Base-by-base conservation (phyloP, 495 filamentous ascomycete species). In the Penicillium taxi region DNA sequence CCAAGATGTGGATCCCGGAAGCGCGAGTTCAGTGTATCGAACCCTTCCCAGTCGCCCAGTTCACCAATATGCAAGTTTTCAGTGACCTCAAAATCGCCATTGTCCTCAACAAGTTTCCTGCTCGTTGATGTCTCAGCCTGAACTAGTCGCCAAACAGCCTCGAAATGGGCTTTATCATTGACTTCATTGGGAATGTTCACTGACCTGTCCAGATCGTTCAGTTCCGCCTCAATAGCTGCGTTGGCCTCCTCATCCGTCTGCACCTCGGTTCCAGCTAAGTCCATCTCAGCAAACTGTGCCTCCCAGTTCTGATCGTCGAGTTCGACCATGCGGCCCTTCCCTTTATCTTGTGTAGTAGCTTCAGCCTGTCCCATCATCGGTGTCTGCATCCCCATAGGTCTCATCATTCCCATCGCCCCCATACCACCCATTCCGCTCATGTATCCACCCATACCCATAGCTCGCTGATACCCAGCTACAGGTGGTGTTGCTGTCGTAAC, bases 281-380 rank as follows among this genome's bases (percentile, higher is more conserved):
- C 87, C 57, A 96, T 79, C 64, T 90, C 75, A 28, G 81, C 80
- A 54, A 99, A 99, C 54, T 96, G 88, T 42, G 82, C 81, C 63
- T 96, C 91, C 91, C 93, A 99, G 40, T 91, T 81, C 48, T 80
- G 72, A 41, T 96, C 88, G 52, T 95, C 86, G 17, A 96, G 74
- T 66, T 96, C 93, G 3, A 95, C 77, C 65, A 98, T 81, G 47
- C 87, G 79, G 3, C 74, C 82, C 59, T 95, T 96, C 22, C 88
- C 89, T 62, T 96, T 96, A 28, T 67, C 82, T 44, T 77, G 50
- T 45, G 65, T 46, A 46, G 58, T 45, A 49, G 63, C 45, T 29
- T 66, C 59, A 58, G 60, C 50, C 32, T 72, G 69, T 32, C 73
- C 73, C 59, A 66, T 64, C 34, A 65, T 59, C 52, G 37, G 45